Base-by-base conservation (phyloP, 1,284 basidiomycete species). In the Austroboletus niveus region DNA sequence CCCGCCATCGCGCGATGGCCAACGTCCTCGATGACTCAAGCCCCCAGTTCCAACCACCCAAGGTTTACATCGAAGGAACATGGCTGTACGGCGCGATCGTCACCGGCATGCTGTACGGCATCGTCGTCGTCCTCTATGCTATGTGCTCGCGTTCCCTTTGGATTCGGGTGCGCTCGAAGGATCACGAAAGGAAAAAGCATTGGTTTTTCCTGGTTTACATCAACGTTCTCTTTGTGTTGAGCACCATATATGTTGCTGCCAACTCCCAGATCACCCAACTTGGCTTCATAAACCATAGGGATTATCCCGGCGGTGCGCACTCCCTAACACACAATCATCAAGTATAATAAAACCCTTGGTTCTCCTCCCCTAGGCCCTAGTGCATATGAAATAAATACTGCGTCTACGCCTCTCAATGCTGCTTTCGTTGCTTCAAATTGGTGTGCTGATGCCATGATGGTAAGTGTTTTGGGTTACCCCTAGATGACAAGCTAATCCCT, bases 251-350 rank as follows among this genome's bases (percentile, higher is more conserved):
- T 43, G 53, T 68, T 27, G 58, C 48, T 3, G 30, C 53, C 54
- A 65, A 65, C 29, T 42, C 58, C 1, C 47, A 61, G 15, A 62
- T 71, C 47, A 65, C 61, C 22, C 62, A 72, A 41, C 51, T 65
- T 12, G 60, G 61, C 39, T 75, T 69, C 55, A 67, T 75, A 48
- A 61, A 69, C 44, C 39, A 73, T 30, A 65, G 71, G 27, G 56
- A 65, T 34, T 72, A 64, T 43, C 70, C 71, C 3, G 72, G 71
- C 8, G 71, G 72, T 65, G 30, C 44, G 55, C 29, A 30, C 29
- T 47, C n/a, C 20, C 15, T 5, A 41, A 6, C 40, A 17, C 29
- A 22, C n/a, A 34, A 15, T 27, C 20, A 8, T n/a, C 17, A 5
- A 32, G 8, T 39, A 9, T n/a, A 14, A 27, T 35, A 7, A 11